These are phyloP conservation scores for Ceratocystiopsis sp. DNA, from an alignment of 2,329 filamentous ascomycete species.

Conservation along the genomic window DNA sequence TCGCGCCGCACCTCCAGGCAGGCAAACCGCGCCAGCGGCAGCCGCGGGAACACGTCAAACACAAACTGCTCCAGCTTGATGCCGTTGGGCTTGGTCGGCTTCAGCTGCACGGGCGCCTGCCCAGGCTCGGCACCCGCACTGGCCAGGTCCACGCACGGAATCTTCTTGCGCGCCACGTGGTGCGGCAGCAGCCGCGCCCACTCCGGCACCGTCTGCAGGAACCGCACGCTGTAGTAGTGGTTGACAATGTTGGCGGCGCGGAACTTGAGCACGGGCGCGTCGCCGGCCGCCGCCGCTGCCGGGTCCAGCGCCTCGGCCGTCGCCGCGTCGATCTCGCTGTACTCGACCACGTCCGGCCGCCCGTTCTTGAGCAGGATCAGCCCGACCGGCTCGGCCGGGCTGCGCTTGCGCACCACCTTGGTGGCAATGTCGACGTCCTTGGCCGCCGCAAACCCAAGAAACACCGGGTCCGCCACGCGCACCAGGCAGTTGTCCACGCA, in stretches of 20 bases:
- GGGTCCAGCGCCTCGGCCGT: constrained; percentile 81
- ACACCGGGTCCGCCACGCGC: constrained; percentile 90
- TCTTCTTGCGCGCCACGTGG: constrained; percentile 97
- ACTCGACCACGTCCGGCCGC: constrained; percentile 93
- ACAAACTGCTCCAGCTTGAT: constrained; percentile 99
- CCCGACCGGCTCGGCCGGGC: constrained; percentile 88
- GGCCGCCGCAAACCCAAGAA: constrained; percentile 81
- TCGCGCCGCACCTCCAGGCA: constrained; percentile 92
- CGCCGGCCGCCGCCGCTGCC: constrained; percentile 34
- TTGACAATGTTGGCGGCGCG: constrained; percentile 98
- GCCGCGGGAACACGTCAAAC: constrained; percentile 91
- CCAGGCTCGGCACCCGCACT: constrained; percentile 44
- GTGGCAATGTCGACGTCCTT: constrained; percentile 90
- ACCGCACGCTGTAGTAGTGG: constrained; percentile 95
- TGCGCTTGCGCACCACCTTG: constrained; percentile 97
- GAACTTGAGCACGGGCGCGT: constrained; percentile 64
- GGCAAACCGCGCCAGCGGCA: constrained; percentile 75
- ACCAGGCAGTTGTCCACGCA: constrained; percentile 99
- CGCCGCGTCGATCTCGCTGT: constrained; percentile 83
- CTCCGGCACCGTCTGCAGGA: constrained; percentile 76
- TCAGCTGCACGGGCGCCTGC: constrained; percentile 26
- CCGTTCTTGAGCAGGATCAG: constrained; percentile 91
- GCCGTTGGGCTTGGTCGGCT: constrained; percentile 88
- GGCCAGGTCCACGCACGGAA: constrained; percentile 63
- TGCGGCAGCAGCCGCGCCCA: constrained; percentile 81